Conservation (phyloP, 1,139 yeast genomes). For the Hansenula lynferdii region DNA sequence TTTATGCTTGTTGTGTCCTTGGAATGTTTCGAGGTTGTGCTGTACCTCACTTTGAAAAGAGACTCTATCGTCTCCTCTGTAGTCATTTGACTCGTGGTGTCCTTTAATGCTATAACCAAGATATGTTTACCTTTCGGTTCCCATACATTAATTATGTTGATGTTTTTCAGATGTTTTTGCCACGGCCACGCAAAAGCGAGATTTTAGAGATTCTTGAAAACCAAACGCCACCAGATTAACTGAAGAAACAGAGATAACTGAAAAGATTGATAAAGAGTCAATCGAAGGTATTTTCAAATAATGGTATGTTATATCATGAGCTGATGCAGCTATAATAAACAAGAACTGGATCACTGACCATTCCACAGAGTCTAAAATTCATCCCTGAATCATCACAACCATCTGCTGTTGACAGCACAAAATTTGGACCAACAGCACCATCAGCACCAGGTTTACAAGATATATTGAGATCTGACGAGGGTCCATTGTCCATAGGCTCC, state of each 20-base stretch:
- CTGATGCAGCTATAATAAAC: too few relatives aligned
- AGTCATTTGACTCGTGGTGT: too few relatives aligned
- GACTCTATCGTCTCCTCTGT: too few relatives aligned
- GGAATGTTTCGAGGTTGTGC: slow-evolving; percentile 6
- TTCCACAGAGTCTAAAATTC: slow-evolving; percentile 34
- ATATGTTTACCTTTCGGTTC: too few relatives aligned
- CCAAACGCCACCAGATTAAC: slow-evolving; percentile 1
- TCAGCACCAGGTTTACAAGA: slow-evolving; percentile 63
- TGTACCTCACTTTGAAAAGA: slow-evolving; percentile 11
- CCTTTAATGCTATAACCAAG: too few relatives aligned
- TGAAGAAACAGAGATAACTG: not conserved
- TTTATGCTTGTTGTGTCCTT: slow-evolving; percentile 40
- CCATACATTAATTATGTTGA: too few relatives aligned
- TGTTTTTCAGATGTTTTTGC: not conserved
- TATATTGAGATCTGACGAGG: slow-evolving; percentile 50
- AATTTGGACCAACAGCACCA: slow-evolving; percentile 48
- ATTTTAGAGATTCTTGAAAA: not conserved
- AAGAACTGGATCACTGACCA: too few relatives aligned
- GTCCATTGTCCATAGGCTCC: slow-evolving; percentile 59
- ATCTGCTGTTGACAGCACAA: slow-evolving; percentile 40
- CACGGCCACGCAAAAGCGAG: not conserved
- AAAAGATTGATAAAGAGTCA: too few relatives aligned
- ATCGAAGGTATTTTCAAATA: not conserved
- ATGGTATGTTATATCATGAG: too few relatives aligned
- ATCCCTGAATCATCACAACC: slow-evolving; percentile 42